phyloP scores from a whole-genome alignment of 495 filamentous ascomycete genomes.

The Rostrohypoxylon terebratum region DNA sequence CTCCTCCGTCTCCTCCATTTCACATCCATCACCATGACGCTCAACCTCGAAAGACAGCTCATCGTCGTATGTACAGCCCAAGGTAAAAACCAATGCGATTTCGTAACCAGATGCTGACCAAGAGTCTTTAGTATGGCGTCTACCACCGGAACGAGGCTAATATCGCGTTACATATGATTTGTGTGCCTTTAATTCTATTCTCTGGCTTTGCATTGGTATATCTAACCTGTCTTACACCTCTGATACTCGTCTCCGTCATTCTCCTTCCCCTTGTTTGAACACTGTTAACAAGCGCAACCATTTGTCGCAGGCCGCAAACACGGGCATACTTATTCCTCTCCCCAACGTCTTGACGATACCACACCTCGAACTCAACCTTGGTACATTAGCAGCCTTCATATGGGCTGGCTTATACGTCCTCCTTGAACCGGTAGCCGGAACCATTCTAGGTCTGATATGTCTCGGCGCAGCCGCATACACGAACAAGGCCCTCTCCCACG shows the following conservation, averaged over 20 bases:
- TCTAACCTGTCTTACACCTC: constrained; percentile 4
- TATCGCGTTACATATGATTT: constrained; percentile 87
- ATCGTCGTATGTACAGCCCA: constrained; percentile 56
- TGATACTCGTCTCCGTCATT: not conserved
- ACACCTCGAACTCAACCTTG: constrained; percentile 83
- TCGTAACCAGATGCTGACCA: constrained; percentile 16
- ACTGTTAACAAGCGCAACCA: constrained; percentile 35
- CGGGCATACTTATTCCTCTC: constrained; percentile 74
- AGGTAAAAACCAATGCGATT: not conserved
- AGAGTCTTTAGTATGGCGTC: constrained; percentile 79
- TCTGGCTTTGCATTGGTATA: constrained; percentile 82
- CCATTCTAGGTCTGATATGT: constrained; percentile 76
- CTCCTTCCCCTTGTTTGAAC: not conserved
- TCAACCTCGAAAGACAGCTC: constrained; percentile 64
- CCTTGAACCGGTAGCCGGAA: constrained; percentile 92
- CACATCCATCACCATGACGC: constrained; percentile 47
- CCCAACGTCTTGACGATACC: constrained; percentile 76
- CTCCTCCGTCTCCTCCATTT: constrained; percentile 1
- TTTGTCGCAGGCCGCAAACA: constrained; percentile 75
- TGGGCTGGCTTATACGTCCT: constrained; percentile 88
- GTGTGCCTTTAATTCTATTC: constrained; percentile 86
- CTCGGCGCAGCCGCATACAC: constrained; percentile 75
- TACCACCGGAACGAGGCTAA: constrained; percentile 95
- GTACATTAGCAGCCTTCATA: constrained; percentile 74
- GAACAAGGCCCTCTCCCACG: constrained; percentile 77